Base-by-base conservation (phyloP, 2,329 filamentous ascomycete species). In the Cytospora chrysosperma region DNA sequence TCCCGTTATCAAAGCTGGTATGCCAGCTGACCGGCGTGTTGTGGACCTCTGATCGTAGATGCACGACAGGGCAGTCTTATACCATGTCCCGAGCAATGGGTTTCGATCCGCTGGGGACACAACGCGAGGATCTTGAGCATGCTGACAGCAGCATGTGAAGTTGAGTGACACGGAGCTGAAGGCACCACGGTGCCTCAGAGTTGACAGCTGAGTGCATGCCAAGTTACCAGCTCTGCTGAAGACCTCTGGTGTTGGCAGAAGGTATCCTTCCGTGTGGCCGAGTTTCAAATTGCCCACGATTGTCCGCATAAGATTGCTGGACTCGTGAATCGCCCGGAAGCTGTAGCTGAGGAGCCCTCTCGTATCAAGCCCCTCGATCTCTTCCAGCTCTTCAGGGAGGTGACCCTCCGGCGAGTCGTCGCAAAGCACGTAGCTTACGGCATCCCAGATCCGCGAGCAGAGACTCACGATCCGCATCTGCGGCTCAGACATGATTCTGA, bases 321-420 rank as follows among this genome's bases (percentile, higher is more conserved):
- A 92, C 76, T 99, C 95, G 67, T 97, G 94, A n/a, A 97, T 82
- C 7, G 93, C 92, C 69, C 95, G 87, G 84, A 97, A 99, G 67
- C 93, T 97, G 74, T 95, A 99, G 68, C 94, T 98, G 54, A 99
- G 77, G 21, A 96, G 83, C 70, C 96, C 92, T 72, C 97, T 98
- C 0, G 92, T 93, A 58, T 90, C 88, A 2, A 92, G 81, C 1
- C 88, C 90, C 5, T 89, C 83, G 19, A 85, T 78, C 37, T 90
- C 88, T 59, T 90, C 86, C n/a, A 92, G 75, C 28, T 94, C 91
- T 58, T 93, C 87, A 0, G 88, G 89, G 4, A 92, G 79, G 73
- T 95, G 88, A 0, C 94, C 94, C 76, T 99, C 95, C 0, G 96
- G 95, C 1, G 95, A 96, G 75, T 97, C 95, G 67, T 96, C 89